A percentile compares a stretch with the other conserved stretches of the same genome.
Conservation (phyloP, 352 stramenopile species). For the Pythium brachiatum region DNA sequence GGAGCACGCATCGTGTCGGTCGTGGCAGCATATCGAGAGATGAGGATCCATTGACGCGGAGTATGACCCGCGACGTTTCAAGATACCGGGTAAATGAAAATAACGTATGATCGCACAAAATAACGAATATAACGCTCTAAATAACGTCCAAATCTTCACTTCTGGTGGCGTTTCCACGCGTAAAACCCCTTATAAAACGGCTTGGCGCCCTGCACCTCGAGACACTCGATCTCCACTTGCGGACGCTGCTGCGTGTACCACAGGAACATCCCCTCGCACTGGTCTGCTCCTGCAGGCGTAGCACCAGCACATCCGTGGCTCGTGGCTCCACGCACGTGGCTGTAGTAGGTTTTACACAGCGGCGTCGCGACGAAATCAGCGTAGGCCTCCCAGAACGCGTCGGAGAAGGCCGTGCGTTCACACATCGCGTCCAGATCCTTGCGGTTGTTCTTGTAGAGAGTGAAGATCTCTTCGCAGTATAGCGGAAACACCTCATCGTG, state of each 20-base stretch:
- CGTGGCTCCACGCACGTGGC: constrained; percentile 36
- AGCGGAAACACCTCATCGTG: constrained; percentile 44
- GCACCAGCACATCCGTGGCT: constrained; percentile 23
- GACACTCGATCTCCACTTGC: constrained; percentile 49
- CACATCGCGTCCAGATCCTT: constrained; percentile 47
- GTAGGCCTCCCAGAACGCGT: constrained; percentile 61
- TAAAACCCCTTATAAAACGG: constrained; percentile 30
- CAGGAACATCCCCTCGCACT: constrained; percentile 42
- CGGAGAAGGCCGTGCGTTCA: constrained; percentile 35
- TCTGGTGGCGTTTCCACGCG: constrained; percentile 20
- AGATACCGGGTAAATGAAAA: constrained; percentile 2
- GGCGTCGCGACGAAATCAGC: constrained; percentile 49
- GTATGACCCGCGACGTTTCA: constrained; percentile 6
- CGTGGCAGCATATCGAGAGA: background rate
- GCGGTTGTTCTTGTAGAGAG: constrained; percentile 43
- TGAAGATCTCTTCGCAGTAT: constrained; percentile 59
- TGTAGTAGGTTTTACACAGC: constrained; percentile 64
- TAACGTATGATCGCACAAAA: background rate
- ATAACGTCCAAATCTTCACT: constrained; percentile 11
- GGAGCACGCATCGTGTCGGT: background rate
- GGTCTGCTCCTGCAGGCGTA: background rate
- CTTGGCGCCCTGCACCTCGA: constrained; percentile 31
- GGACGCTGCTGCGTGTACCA: constrained; percentile 46
- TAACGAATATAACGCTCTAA: constrained; percentile 1
- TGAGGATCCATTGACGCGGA: background rate